phyloP scores from a whole-genome alignment of 2,329 filamentous ascomycete genomes.

The Verticillium nonalfalfae region DNA sequence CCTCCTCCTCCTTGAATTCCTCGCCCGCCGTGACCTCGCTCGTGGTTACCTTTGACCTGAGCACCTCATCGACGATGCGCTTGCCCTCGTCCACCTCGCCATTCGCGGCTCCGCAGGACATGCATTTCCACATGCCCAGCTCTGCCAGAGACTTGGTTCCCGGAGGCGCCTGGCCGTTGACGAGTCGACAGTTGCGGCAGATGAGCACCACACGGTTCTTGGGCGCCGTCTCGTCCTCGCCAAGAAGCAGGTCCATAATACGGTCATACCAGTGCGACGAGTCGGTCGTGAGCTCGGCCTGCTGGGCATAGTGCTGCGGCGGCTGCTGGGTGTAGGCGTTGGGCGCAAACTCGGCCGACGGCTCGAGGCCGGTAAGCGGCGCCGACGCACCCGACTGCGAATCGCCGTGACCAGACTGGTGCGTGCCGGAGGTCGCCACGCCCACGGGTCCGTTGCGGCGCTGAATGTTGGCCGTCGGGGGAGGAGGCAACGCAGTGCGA shows the following conservation, averaged over 20 bases:
- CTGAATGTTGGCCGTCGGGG: slow-evolving; percentile 57
- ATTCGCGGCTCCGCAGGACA: slow-evolving; percentile 76
- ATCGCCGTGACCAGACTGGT: slow-evolving; percentile 13
- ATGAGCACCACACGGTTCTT: slow-evolving; percentile 89
- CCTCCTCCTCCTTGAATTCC: slow-evolving; percentile 10
- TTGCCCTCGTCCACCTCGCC: slow-evolving; percentile 73
- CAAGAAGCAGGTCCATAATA: slow-evolving; percentile 83
- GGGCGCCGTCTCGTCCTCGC: slow-evolving; percentile 87
- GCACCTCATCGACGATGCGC: slow-evolving; percentile 63
- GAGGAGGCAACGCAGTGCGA: slow-evolving; percentile 48
- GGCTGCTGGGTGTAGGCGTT: slow-evolving; percentile 52
- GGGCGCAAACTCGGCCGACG: slow-evolving; percentile 63
- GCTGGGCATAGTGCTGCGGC: slow-evolving; percentile 10
- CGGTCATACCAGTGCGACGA: slow-evolving; percentile 81
- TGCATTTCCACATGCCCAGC: slow-evolving; percentile 82
- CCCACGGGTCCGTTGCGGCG: slow-evolving; percentile 24
- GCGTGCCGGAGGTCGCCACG: slow-evolving; percentile 18
- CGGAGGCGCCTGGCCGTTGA: slow-evolving; percentile 93
- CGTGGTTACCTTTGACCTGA: slow-evolving; percentile 22
- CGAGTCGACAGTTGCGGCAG: slow-evolving; percentile 73
- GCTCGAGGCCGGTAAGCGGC: slow-evolving; percentile 23
- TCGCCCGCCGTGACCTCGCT: slow-evolving; percentile 6
- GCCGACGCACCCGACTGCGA: slow-evolving; percentile 11
- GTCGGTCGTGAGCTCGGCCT: background rate
- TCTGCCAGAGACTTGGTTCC: slow-evolving; percentile 73